Evolutionary conservation across 1,284 basidiomycete species (phyloP).

Genomic region (Papiliotrema fonsecae): DNA sequence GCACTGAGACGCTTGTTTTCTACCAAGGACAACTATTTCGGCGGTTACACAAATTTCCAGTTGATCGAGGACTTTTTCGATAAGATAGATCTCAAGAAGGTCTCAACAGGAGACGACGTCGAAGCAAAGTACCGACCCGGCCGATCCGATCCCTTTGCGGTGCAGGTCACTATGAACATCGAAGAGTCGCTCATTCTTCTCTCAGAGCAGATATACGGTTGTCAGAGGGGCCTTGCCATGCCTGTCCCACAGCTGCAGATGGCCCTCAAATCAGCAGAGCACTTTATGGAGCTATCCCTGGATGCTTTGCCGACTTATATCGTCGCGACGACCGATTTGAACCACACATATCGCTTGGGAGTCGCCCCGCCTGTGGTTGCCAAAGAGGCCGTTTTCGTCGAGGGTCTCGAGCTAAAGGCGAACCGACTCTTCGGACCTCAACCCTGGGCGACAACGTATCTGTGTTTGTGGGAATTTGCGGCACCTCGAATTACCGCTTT

Average conservation of each 20-base stretch:
- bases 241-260: conserved; percentile 65
- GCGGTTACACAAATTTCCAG: conserved; percentile 82
- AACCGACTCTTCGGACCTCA: conserved; percentile 82
- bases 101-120: conserved; percentile 69
- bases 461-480: conserved; percentile 82
- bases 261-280: conserved; percentile 71
- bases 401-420: conserved; percentile 71
- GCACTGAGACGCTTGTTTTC: conserved; percentile 79
- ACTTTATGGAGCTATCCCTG: conserved; percentile 80
- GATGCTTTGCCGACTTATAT: conserved; percentile 62
- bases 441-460: conserved; percentile 75
- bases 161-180: conserved; percentile 59
- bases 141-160: conserved; percentile 75
- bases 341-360: conserved; percentile 45
- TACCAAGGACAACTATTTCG: conserved; percentile 85
- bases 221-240: conserved; percentile 56
- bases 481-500: conserved; percentile 60
- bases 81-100: conserved; percentile 57
- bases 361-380: conserved; percentile 14
- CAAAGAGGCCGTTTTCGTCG: conserved; percentile 55
- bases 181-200: conserved; percentile 59
- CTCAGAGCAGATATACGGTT: conserved; percentile 71
- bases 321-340: conserved; percentile 53
- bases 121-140: conserved; percentile 68
- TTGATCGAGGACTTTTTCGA: conserved; percentile 78